Evolutionary conservation across 768 basidiomycete genomes (phyloP), one percentile per base, ranked within the genome.

Genomic region (Agrocybe praecox): DNA sequence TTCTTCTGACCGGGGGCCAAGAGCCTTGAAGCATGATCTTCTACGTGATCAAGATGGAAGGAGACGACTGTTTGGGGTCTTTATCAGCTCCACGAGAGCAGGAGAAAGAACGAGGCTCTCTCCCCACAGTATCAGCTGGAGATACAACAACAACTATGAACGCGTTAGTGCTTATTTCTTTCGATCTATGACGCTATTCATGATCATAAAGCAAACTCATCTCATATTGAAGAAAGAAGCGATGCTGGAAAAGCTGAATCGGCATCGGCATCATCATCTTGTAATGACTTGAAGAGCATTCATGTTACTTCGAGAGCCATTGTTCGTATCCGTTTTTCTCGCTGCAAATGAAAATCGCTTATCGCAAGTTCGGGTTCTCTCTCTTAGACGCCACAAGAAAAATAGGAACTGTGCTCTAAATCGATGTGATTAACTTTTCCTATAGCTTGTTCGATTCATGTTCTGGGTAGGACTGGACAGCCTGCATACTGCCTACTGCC

Each of bases 1-100:
- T 52, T 40, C 56, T 55, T 58, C 57, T 55, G 54, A 52, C 57
- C 42, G 50, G 17, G 45, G 42, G 26, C 53, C 49, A 29, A 5
- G 26, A 4, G 55, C 47, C 50, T 42, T 51, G n/a, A n/a, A n/a
- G n/a, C n/a, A n/a, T n/a, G n/a, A 22, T 49, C 32, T 34, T n/a
- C 55, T 49, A 50, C 5, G 26, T 29, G 26, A 29, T 29, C 9
- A 29, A 4, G 26, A 29, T 29, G 26, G 26, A 29, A 29, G 26
- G 4, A 29, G 9, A 29, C n/a, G n/a, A n/a, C n/a, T n/a, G n/a
- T n/a, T n/a, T n/a, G n/a, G n/a, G n/a, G n/a, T n/a, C n/a, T n/a
- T n/a, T n/a, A n/a, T n/a, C n/a, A n/a, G n/a, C n/a, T n/a, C n/a
- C n/a, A n/a, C n/a, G n/a, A n/a, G n/a, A n/a, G n/a, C n/a, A n/a